phyloP scores from a whole-genome alignment of 208 protist species.

The Acanthamoeba lenticulata region DNA sequence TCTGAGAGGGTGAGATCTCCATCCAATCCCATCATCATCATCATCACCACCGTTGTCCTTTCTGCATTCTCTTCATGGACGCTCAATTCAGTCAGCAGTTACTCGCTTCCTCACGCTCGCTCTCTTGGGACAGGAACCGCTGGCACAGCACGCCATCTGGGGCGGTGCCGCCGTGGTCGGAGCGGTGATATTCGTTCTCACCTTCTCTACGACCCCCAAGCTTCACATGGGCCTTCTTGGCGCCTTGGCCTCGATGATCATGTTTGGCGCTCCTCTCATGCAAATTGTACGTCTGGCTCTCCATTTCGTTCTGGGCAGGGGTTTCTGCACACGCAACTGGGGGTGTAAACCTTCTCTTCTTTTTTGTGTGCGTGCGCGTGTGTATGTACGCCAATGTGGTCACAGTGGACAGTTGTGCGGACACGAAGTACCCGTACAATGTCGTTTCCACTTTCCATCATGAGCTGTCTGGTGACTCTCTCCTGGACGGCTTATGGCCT shows the following conservation, averaged over 20 bases:
- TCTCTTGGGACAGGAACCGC: not conserved
- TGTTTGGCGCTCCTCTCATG: slow-evolving; percentile 2
- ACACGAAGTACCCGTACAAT: slow-evolving; percentile 1
- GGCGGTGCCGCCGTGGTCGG: not conserved
- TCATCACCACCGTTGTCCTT: too few species aligned
- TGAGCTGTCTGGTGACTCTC: slow-evolving; percentile 8
- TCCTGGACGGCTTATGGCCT: slow-evolving; percentile 2
- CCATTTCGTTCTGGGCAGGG: too few species aligned
- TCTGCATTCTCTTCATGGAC: not conserved
- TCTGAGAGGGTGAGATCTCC: not conserved
- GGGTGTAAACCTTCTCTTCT: too few species aligned
- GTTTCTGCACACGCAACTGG: too few species aligned
- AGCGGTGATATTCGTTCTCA: not conserved
- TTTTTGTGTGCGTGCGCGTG: too few species aligned
- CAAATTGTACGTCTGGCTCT: not conserved
- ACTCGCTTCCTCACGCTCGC: not conserved
- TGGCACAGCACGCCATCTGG: not conserved
- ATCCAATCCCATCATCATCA: too few species aligned
- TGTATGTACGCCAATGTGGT: not conserved
- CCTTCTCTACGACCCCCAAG: not conserved
- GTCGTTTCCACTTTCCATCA: slow-evolving; percentile 34
- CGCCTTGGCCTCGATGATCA: not conserved
- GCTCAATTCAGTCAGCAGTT: not conserved
- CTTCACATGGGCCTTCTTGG: not conserved
- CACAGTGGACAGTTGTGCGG: not conserved